Conservation (phyloP, 805 yeast species). For the Lipomyces yamadae region DNA sequence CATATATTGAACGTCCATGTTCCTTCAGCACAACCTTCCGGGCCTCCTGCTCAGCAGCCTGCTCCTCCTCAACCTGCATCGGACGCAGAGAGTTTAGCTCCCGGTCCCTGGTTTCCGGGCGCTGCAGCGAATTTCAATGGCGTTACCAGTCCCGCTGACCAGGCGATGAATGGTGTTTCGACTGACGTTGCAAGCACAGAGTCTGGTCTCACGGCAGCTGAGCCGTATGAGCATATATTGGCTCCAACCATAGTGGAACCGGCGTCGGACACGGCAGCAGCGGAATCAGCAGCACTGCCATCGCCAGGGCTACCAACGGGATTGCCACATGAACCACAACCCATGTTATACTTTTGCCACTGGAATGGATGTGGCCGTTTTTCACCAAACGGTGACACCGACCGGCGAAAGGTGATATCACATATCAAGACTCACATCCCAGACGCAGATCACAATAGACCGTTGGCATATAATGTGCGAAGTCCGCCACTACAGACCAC, state of each 20-base stretch:
- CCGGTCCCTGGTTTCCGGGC: background rate
- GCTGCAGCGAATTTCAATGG: background rate
- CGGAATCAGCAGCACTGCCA: background rate
- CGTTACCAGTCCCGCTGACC: background rate
- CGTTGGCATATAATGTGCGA: conserved; percentile 19
- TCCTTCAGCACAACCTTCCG: conserved; percentile 7
- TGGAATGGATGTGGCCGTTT: conserved; percentile 35
- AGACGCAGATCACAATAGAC: conserved; percentile 29
- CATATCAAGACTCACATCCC: conserved; percentile 39
- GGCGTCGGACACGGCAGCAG: background rate
- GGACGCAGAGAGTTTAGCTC: background rate
- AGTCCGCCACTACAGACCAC: conserved; percentile 1
- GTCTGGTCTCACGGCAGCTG: background rate
- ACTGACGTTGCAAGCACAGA: background rate
- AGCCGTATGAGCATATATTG: background rate
- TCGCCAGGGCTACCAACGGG: background rate
- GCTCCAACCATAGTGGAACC: background rate
- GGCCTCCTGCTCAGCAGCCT: background rate
- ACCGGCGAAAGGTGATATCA: conserved; percentile 30
- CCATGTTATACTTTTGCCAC: background rate
- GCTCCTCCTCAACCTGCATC: background rate
- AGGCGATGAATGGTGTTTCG: background rate
- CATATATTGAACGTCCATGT: conserved; percentile 38
- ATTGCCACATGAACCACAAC: background rate
- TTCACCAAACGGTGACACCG: conserved; percentile 29